Percentiles rank a stretch among this genome's conserved stretches.
These are phyloP conservation scores for Phytophthora podocarpi DNA, from an alignment of 352 stramenopile genomes.

Conservation along the genomic window DNA sequence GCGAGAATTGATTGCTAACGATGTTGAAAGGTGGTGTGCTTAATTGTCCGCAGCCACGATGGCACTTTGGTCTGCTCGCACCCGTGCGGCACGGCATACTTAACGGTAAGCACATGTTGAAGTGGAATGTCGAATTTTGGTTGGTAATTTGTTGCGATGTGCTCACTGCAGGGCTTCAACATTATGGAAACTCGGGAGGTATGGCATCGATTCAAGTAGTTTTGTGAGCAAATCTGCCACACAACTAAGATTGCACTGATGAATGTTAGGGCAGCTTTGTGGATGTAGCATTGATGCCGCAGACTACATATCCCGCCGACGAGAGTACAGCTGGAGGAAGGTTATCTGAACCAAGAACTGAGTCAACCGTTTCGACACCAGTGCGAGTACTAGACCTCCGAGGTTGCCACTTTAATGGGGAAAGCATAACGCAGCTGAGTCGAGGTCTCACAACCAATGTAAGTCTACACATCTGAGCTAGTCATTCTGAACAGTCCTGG, in stretches of 20 bases:
- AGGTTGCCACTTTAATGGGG: slow-evolving; percentile 51
- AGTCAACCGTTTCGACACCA: neutral
- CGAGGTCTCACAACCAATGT: slow-evolving; percentile 58
- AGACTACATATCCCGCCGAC: slow-evolving; percentile 3
- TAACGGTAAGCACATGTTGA: slow-evolving; percentile 42
- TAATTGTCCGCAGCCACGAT: slow-evolving; percentile 51
- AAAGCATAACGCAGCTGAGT: slow-evolving; percentile 50
- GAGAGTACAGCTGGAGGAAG: slow-evolving; percentile 12
- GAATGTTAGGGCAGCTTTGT: slow-evolving; percentile 38
- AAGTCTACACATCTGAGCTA: slow-evolving; percentile 13
- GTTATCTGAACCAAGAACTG: neutral
- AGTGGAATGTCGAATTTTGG: neutral
- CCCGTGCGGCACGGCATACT: slow-evolving; percentile 39
- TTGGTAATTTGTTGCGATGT: neutral
- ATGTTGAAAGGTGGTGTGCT: slow-evolving; percentile 35
- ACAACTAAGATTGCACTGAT: neutral
- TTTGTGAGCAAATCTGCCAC: neutral
- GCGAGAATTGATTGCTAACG: neutral
- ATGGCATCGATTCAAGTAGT: neutral
- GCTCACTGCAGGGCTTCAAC: slow-evolving; percentile 43
- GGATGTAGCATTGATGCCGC: slow-evolving; percentile 16
- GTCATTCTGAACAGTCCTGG: neutral
- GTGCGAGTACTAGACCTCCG: slow-evolving; percentile 52
- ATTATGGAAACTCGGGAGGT: slow-evolving; percentile 45
- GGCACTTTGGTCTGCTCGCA: slow-evolving; percentile 63